These are phyloP conservation scores for Agapanthus africanus DNA, from an alignment of 106 monocot species.

Conservation along the genomic window DNA sequence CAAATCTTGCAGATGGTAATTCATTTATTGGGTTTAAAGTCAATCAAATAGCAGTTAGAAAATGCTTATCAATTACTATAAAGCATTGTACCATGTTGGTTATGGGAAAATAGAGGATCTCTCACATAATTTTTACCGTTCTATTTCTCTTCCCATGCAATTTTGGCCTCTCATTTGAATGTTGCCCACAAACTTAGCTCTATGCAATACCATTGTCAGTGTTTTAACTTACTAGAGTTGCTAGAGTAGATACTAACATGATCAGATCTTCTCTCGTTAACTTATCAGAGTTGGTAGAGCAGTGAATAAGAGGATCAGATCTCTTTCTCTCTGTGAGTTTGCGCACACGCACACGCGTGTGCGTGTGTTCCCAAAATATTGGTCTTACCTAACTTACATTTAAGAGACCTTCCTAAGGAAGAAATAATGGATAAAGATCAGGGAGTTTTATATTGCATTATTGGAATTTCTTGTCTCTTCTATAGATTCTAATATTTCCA, in stretches of 20 bases:
- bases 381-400: too few species aligned
- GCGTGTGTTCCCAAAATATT: neutral
- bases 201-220: too few species aligned
- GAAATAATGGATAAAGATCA: neutral
- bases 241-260: too few species aligned
- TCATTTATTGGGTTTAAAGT: neutral
- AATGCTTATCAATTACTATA: neutral
- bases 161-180: neutral
- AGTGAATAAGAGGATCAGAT: neutral
- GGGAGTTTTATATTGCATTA: neutral
- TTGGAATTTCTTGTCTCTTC: neutral
- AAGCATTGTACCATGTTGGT: neutral
- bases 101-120: neutral
- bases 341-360: neutral
- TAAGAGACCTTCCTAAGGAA: too few species aligned
- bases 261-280: neutral
- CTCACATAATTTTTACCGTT: neutral
- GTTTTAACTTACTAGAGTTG: too few species aligned
- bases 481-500: slow-evolving; percentile 4
- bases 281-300: neutral
- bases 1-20: neutral
- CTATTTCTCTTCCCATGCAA: neutral
- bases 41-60: neutral
- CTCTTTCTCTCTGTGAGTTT: neutral
- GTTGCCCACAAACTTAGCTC: neutral